phyloP scores from a whole-genome alignment of 73 alveolate genomes.

The Symbiodinium natans region DNA sequence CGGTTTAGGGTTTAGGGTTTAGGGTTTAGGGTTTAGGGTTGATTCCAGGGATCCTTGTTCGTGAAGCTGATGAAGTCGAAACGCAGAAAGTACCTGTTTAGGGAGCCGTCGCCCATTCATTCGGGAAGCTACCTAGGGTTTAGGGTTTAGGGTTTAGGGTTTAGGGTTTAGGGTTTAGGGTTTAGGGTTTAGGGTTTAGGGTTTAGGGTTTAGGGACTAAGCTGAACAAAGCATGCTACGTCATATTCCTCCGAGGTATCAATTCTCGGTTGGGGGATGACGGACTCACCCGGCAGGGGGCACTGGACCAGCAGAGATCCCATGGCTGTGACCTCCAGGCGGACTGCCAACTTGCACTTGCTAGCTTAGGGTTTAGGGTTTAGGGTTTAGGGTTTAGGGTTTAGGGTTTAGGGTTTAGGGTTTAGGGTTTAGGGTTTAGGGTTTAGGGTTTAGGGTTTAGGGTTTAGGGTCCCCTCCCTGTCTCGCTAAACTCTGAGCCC shows the following conservation, averaged over 20 bases:
- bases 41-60: neutral
- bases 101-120: neutral
- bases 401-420: no score
- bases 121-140: no score
- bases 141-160: neutral
- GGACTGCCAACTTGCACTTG: neutral
- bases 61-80: neutral
- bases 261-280: no score
- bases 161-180: neutral
- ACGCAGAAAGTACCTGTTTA: neutral
- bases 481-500: no score
- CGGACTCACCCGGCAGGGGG: neutral
- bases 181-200: no score
- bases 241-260: no score
- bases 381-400: no score
- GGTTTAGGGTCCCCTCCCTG: neutral
- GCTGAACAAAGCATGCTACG: no score
- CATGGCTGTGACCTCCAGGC: conserved; percentile 46
- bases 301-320: conserved; percentile 66
- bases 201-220: no score
- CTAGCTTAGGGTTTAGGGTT: neutral
- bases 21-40: neutral
- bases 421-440: no score
- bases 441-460: no score
- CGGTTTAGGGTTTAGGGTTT: neutral